These are phyloP conservation scores for Ogataea zsoltii DNA, from an alignment of 805 yeast genomes.

Conservation along the genomic window DNA sequence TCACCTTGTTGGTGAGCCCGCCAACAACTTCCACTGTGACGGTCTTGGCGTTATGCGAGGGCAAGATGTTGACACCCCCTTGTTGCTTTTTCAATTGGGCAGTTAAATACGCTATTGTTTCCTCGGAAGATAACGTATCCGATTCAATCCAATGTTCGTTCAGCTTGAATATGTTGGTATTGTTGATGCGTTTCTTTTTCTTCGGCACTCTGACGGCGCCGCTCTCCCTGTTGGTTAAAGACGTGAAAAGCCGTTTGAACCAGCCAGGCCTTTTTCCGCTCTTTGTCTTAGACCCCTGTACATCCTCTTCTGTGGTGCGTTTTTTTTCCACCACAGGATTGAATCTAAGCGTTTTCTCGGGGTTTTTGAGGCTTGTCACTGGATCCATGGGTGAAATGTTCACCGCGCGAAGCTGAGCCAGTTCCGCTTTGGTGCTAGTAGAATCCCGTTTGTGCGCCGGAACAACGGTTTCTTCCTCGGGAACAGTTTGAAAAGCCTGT, in stretches of 20 bases:
- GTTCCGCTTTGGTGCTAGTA: constrained; percentile 10
- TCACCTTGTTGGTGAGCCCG: constrained; percentile 10
- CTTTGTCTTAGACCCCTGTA: background rate
- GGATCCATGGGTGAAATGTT: constrained; percentile 33
- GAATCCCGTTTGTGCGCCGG: constrained; percentile 12
- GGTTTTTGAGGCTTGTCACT: constrained; percentile 11
- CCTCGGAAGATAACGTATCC: constrained; percentile 14
- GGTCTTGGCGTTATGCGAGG: constrained; percentile 4
- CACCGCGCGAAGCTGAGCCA: constrained; percentile 16
- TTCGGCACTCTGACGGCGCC: background rate
- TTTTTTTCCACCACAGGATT: constrained; percentile 7
- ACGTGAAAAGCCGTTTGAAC: constrained; percentile 11
- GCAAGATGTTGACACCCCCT: constrained; percentile 2
- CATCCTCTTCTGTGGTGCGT: background rate
- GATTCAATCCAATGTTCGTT: constrained; percentile 20
- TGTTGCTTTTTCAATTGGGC: constrained; percentile 8
- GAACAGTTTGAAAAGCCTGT: constrained; percentile 8
- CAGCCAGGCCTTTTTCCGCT: constrained; percentile 13
- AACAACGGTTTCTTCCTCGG: constrained; percentile 9
- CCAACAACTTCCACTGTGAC: constrained; percentile 13
- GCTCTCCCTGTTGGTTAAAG: background rate
- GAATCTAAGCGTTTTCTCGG: constrained; percentile 9
- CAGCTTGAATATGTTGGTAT: constrained; percentile 6
- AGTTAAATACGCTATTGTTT: constrained; percentile 3
- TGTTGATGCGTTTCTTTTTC: constrained; percentile 1